phyloP scores from a whole-genome alignment of 495 filamentous ascomycete genomes.

The Penicillium tannophilum region DNA sequence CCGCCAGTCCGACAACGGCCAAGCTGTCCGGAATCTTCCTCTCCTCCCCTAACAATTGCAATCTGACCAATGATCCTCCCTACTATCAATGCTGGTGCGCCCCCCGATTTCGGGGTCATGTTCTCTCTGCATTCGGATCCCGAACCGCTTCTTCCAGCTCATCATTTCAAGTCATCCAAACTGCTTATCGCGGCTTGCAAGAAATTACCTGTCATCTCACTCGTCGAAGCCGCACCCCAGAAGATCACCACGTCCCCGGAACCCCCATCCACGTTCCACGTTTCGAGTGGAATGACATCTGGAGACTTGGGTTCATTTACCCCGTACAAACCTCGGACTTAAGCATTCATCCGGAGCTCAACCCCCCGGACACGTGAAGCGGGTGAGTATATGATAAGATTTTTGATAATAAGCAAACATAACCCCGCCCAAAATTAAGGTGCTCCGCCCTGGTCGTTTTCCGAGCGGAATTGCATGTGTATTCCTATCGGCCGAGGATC shows the following conservation, averaged over 20 bases:
- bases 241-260: constrained; percentile 1
- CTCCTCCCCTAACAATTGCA: constrained; percentile 1
- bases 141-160: background rate
- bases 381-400: constrained; percentile 22
- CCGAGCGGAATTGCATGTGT: background rate
- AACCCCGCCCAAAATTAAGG: constrained; percentile 15
- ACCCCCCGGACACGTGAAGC: constrained; percentile 30
- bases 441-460: background rate
- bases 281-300: background rate
- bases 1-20: constrained; percentile 41
- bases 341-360: constrained; percentile 6
- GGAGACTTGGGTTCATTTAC: constrained; percentile 2
- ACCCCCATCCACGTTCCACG: constrained; percentile 8
- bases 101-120: constrained; percentile 38
- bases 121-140: constrained; percentile 24
- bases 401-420: constrained; percentile 41
- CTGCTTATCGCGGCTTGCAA: constrained; percentile 26
- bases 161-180: constrained; percentile 2
- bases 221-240: constrained; percentile 13
- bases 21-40: constrained; percentile 26
- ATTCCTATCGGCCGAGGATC: constrained; percentile 9
- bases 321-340: constrained; percentile 3
- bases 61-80: constrained; percentile 1
- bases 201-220: constrained; percentile 15
- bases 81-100: constrained; percentile 4